These are phyloP conservation scores for Solanum bulbocastanum DNA, from an alignment of 257 asterid species.

Conservation along the genomic window DNA sequence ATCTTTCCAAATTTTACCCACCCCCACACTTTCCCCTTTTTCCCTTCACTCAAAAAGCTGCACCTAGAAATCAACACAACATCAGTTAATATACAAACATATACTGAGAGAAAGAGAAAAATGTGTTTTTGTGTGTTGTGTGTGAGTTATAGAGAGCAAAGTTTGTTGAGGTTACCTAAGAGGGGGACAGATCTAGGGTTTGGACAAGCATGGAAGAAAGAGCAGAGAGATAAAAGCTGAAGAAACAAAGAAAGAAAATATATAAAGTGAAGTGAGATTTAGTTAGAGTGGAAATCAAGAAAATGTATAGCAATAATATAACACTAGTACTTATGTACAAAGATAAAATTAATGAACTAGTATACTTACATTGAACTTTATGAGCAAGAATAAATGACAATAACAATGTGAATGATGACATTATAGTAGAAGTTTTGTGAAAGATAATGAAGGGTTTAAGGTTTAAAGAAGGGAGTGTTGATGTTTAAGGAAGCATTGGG, in stretches of 20 bases:
- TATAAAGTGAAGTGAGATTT: constrained; percentile 1
- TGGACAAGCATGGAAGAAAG: constrained; percentile 40
- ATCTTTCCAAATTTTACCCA: constrained; percentile 10
- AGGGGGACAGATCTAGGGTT: constrained; percentile 94
- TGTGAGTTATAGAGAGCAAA: constrained; percentile 3
- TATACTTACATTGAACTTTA: neutral
- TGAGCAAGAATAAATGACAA: neutral
- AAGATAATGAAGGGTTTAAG: neutral
- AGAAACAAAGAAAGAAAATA: neutral
- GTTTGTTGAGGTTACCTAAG: constrained; percentile 35
- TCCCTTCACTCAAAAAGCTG: constrained; percentile 30
- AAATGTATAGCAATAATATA: neutral
- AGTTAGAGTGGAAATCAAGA: constrained; percentile 21
- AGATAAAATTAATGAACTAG: neutral
- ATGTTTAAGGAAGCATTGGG: constrained; percentile 47
- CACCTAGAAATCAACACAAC: constrained; percentile 20
- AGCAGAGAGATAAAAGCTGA: constrained; percentile 13
- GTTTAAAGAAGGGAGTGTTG: constrained; percentile 17
- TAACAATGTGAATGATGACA: neutral
- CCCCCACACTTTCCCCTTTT: constrained; percentile 15
- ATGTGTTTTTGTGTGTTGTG: constrained; percentile 13
- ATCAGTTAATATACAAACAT: constrained; percentile 6
- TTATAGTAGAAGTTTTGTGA: neutral
- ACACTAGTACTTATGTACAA: neutral
- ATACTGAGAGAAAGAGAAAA: neutral